Percentiles rank a stretch among this genome's conserved stretches.
These are phyloP conservation scores for Chalciporus chontae DNA, from an alignment of 768 basidiomycete genomes.

Conservation along the genomic window DNA sequence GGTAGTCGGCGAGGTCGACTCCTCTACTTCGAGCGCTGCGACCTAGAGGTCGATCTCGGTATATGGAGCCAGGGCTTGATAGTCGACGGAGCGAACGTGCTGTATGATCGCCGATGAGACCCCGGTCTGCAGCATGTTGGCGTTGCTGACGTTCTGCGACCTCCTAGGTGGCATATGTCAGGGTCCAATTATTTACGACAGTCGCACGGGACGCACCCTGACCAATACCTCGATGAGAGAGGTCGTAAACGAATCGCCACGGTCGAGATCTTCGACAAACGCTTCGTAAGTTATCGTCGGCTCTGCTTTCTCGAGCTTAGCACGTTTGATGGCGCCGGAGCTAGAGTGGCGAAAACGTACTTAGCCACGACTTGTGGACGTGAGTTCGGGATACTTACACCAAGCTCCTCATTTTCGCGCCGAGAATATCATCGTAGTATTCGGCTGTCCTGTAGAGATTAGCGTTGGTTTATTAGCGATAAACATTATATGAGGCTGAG, in stretches of 20 bases:
- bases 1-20: conserved; percentile 48
- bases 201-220: conserved; percentile 47
- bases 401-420: conserved; percentile 70
- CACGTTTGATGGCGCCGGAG: conserved; percentile 68
- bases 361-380: conserved; percentile 1
- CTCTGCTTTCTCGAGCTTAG: conserved; percentile 61
- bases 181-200: neutral
- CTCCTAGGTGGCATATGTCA: conserved; percentile 49
- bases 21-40: conserved; percentile 34
- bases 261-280: conserved; percentile 74
- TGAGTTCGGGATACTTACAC: conserved; percentile 45
- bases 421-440: conserved; percentile 70
- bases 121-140: conserved; percentile 47
- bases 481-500: neutral
- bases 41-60: conserved; percentile 42
- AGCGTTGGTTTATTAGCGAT: neutral
- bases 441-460: conserved; percentile 55
- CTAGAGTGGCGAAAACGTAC: conserved; percentile 32
- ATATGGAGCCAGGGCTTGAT: conserved; percentile 50
- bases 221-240: conserved; percentile 73
- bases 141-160: conserved; percentile 68
- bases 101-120: conserved; percentile 64
- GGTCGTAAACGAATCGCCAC: conserved; percentile 77
- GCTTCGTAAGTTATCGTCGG: conserved; percentile 67
- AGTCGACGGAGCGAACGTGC: conserved; percentile 59